A percentile compares a stretch with the other conserved stretches of the same genome.
phyloP scores from a whole-genome alignment of 1,284 basidiomycete species.

The Papiliotrema laurentii region DNA sequence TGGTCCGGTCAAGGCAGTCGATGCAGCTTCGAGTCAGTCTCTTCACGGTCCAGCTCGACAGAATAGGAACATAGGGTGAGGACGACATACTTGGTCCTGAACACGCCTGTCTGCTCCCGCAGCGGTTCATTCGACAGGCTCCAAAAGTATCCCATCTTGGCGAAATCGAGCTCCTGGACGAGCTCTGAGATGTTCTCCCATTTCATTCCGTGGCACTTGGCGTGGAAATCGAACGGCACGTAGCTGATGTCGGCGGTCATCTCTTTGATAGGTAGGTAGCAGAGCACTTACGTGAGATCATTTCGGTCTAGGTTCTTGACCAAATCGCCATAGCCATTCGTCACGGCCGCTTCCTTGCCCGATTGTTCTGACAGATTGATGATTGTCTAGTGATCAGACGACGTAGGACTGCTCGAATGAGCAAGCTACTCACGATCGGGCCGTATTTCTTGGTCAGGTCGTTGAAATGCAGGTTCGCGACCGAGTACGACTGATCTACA shows the following conservation, averaged over 20 bases:
- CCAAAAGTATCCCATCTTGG: conserved; percentile 83
- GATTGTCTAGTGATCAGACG: conserved; percentile 56
- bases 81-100: conserved; percentile 54
- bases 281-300: conserved; percentile 58
- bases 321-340: conserved; percentile 69
- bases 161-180: conserved; percentile 68
- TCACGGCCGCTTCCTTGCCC: conserved; percentile 80
- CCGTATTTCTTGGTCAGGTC: conserved; percentile 68
- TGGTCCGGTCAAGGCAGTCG: conserved; percentile 84
- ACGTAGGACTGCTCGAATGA: conserved; percentile 1
- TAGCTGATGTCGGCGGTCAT: conserved; percentile 22
- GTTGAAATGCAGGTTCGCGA: conserved; percentile 70
- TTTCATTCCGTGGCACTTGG: conserved; percentile 58
- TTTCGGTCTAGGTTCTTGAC: conserved; percentile 57
- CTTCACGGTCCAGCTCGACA: too few relatives aligned
- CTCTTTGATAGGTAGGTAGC: too few relatives aligned
- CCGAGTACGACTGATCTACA: conserved; percentile 64
- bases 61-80: too few relatives aligned
- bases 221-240: conserved; percentile 77
- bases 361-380: conserved; percentile 86
- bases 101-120: conserved; percentile 77
- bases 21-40: conserved; percentile 71
- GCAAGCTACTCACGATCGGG: conserved; percentile 56
- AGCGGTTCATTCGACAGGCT: conserved; percentile 65
- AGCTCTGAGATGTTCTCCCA: conserved; percentile 85